A percentile compares a stretch with the other conserved stretches of the same genome.
Evolutionary conservation across 176 grass and related monocot genomes (phyloP).

Genomic region (Ensete ventricosum): DNA sequence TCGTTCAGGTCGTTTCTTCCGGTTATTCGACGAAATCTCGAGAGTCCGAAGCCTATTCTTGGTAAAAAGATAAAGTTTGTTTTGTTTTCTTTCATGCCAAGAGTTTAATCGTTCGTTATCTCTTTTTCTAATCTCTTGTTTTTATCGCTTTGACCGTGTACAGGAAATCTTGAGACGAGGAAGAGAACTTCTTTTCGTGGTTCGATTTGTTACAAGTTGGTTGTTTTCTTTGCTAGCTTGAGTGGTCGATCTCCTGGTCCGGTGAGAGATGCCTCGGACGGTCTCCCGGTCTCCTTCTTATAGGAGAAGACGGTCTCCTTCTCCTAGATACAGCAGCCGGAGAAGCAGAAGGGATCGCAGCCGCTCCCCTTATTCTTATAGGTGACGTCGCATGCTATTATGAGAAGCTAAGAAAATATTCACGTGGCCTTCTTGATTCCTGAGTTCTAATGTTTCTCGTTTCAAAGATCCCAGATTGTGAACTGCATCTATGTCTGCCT

Average conservation of each 20-base stretch:
- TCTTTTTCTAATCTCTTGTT: too few relatives aligned
- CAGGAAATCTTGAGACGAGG: neutral
- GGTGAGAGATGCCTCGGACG: conserved; percentile 50
- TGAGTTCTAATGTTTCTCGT: neutral
- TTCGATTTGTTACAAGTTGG: neutral
- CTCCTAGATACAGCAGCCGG: conserved; percentile 39
- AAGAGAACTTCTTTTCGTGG: neutral
- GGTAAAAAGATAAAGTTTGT: neutral
- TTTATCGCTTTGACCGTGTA: neutral
- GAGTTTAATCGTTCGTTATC: too few relatives aligned
- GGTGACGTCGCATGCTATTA: conserved; percentile 49
- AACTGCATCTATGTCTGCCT: neutral
- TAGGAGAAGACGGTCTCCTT: conserved; percentile 68
- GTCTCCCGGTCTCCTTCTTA: conserved; percentile 60
- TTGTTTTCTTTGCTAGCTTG: neutral
- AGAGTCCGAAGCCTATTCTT: neutral
- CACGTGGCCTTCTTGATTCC: neutral
- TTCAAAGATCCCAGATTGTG: neutral
- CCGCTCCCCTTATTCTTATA: conserved; percentile 88
- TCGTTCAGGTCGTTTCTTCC: neutral
- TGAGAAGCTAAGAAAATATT: neutral
- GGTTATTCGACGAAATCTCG: neutral
- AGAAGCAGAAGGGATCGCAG: conserved; percentile 68
- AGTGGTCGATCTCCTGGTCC: neutral
- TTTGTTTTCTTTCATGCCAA: too few relatives aligned